phyloP scores from a whole-genome alignment of 2,329 filamentous ascomycete genomes.

The Trichoderma oligosporum region DNA sequence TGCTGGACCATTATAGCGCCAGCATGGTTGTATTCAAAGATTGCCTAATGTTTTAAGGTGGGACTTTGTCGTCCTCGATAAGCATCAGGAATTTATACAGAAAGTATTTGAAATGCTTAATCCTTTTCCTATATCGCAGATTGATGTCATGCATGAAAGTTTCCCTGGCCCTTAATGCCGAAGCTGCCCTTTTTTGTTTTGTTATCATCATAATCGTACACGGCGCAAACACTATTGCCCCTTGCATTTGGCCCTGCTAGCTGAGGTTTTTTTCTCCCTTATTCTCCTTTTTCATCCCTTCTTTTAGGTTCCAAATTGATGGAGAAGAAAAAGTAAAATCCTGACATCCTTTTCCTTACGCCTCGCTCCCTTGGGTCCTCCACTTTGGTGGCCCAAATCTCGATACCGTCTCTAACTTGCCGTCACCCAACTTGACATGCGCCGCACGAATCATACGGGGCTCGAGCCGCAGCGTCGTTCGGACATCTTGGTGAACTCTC shows the following conservation, averaged over 20 bases:
- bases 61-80: neutral
- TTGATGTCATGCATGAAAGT: neutral
- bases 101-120: neutral
- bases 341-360: slow-evolving; percentile 21
- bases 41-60: neutral
- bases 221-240: neutral
- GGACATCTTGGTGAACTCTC: slow-evolving; percentile 68
- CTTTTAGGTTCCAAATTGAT: neutral
- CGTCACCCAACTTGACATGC: slow-evolving; percentile 78
- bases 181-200: neutral
- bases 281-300: neutral
- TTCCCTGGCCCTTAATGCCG: neutral
- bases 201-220: slow-evolving; percentile 15
- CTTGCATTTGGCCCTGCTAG: too few species aligned
- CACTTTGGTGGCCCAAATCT: slow-evolving; percentile 50
- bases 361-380: slow-evolving; percentile 37
- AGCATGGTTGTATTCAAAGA: neutral
- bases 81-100: neutral
- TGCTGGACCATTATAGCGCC: neutral
- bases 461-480: slow-evolving; percentile 74
- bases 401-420: slow-evolving; percentile 50
- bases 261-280: neutral
- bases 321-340: neutral
- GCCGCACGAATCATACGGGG: slow-evolving; percentile 85
- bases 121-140: neutral